Evolutionary conservation across 306 rosid genomes (phyloP).

Genomic region (Biancaea sappan): DNA sequence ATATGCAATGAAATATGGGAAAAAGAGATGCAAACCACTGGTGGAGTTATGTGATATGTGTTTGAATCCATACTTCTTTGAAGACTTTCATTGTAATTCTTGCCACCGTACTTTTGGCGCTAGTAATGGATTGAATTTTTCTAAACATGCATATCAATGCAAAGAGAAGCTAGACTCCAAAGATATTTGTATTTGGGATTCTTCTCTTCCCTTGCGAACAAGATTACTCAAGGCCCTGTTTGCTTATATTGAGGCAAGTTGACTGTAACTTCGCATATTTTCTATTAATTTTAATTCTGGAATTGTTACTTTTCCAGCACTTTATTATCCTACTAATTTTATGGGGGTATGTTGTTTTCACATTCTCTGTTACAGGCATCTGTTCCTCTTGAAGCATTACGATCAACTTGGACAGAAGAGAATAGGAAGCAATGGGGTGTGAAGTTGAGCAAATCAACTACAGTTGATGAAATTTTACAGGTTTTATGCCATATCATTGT

Average conservation of each 20-base stretch:
- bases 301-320: constrained; percentile 17
- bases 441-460: constrained; percentile 65
- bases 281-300: background rate
- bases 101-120: constrained; percentile 71
- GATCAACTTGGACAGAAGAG: constrained; percentile 72
- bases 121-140: constrained; percentile 50
- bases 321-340: constrained; percentile 2
- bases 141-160: constrained; percentile 72
- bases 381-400: constrained; percentile 79
- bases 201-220: constrained; percentile 69
- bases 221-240: constrained; percentile 78
- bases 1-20: constrained; percentile 72
- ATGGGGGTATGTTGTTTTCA: constrained; percentile 13
- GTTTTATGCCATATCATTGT: constrained; percentile 42
- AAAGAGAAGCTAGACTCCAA: constrained; percentile 48
- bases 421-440: constrained; percentile 70
- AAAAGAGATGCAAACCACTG: constrained; percentile 68
- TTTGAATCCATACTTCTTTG: constrained; percentile 60
- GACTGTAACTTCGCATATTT: constrained; percentile 23
- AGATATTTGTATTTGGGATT: constrained; percentile 50
- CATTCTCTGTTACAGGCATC: constrained; percentile 62
- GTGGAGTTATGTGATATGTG: constrained; percentile 74
- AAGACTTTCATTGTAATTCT: constrained; percentile 76
- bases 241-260: constrained; percentile 81
- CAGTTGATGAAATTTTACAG: constrained; percentile 81